Evolutionary conservation across 164 flowering plant species (phyloP).

Genomic region (Liriodendron chinense): DNA sequence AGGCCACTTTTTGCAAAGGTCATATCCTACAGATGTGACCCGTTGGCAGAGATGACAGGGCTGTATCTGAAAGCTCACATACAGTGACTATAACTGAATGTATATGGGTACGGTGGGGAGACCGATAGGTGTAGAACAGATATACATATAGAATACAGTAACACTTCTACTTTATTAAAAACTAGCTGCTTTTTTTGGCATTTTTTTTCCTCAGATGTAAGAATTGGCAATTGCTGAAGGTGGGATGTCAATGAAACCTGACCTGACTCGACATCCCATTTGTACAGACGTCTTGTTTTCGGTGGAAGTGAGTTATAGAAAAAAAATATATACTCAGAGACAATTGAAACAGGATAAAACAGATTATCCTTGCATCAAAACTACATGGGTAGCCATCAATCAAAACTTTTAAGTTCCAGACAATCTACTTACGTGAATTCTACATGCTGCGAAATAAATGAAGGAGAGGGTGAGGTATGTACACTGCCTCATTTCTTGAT

Average conservation of each 20-base stretch:
- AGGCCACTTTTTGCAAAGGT: too few species aligned
- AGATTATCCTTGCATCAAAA: background rate
- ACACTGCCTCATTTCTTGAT: constrained; percentile 65
- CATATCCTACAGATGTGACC: too few species aligned
- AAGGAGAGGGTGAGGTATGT: constrained; percentile 16
- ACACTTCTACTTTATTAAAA: background rate
- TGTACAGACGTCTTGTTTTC: background rate
- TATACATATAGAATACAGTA: too few species aligned
- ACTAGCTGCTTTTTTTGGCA: background rate
- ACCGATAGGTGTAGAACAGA: too few species aligned
- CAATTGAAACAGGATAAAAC: background rate
- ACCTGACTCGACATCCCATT: background rate
- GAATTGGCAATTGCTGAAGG: background rate
- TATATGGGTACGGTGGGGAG: too few species aligned
- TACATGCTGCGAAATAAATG: constrained; percentile 3
- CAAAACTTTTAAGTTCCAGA: constrained; percentile 13
- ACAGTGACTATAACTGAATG: too few species aligned
- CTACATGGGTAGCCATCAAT: constrained; percentile 10
- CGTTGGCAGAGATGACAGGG: too few species aligned
- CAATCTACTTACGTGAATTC: constrained; percentile 17
- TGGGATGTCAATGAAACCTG: background rate
- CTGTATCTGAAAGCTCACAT: too few species aligned
- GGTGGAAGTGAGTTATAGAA: background rate
- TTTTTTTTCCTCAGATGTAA: background rate
- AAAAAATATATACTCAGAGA: background rate